Evolutionary conservation across 2,329 filamentous ascomycete species (phyloP), one percentile per base, ranked within the genome.

Genomic region (Fusarium pininemorale): DNA sequence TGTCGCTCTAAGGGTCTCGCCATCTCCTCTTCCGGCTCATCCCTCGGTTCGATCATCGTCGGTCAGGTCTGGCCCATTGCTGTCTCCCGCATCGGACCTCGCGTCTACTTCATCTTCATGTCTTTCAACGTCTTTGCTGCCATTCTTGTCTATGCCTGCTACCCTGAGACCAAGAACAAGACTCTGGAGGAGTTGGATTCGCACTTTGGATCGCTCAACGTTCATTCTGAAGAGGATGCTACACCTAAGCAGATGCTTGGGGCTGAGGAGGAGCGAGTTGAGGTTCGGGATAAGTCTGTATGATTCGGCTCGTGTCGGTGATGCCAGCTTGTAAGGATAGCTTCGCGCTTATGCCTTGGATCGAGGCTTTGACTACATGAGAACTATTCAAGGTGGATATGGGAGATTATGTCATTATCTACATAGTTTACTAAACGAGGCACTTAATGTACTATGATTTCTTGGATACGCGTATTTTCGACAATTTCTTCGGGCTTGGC

Each of bases 201-300:
- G 11, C 66, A 69, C 35, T 69, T 69, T 6, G 66, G 66, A 16
- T 48, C 66, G 3, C 66, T 69, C 8, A 69, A 69, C 24, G 37
- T 69, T 10, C 66, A 69, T 16, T 68, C 66, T 12, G 64, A 69
- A 24, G 64, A 69, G 9, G 66, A 54, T 22, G 66, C 66, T 26
- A 69, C 55, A 2, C 66, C 66, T 5, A 69, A 69, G n/a, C 66
- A 69, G 14, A 69, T 69, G 66, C 64, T 69, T 20, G 66, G 41
- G 14, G 47, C 11, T 4, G 64, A 68, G 10, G 63, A 68, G 9
- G 53, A 69, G 14, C 18, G 42, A 14, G 32, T 69, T 12, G 55
- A 69, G 47, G 4, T 42, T 11, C 63, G 51, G 6, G 24, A 24
- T 4, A 67, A 67, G 51, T 37, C 30, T 28, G 63, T 45, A 14